These are phyloP conservation scores for Circinella umbellata DNA, from an alignment of 371 early-diverging fungal genomes.

Conservation along the genomic window DNA sequence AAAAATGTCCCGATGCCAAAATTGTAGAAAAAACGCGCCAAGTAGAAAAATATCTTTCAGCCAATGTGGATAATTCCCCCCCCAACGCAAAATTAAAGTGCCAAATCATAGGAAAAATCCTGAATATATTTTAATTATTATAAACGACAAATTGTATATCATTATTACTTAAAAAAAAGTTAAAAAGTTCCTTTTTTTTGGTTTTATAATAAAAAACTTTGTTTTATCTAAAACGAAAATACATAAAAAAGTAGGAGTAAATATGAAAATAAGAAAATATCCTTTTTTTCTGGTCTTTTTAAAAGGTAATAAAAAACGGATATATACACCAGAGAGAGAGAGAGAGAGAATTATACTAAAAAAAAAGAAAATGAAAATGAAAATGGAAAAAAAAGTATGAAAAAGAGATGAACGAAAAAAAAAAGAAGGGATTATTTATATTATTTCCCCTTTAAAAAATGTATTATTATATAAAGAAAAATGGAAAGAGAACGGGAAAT, in stretches of 20 bases:
- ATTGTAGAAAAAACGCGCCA: no score
- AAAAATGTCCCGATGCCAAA: no score
- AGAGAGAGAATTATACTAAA: background rate
- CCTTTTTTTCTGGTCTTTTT: background rate
- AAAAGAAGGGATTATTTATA: no score
- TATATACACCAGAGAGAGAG: background rate
- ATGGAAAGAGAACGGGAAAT: background rate
- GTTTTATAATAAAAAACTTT: background rate
- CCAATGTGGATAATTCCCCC: no score
- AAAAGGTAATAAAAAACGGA: background rate
- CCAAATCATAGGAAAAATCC: no score
- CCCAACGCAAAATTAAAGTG: no score
- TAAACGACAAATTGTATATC: no score
- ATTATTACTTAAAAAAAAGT: no score
- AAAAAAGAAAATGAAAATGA: background rate
- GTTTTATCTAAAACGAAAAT: background rate
- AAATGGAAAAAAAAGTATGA: background rate
- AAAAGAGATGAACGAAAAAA: background rate
- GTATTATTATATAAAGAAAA: conserved; percentile 4
- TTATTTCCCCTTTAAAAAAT: background rate
- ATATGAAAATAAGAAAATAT: background rate
- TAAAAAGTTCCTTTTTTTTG: no score
- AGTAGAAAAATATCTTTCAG: no score
- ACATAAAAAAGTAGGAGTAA: no score
- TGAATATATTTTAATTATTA: no score